Evolutionary conservation across 495 filamentous ascomycete species (phyloP).

Genomic region (Penicillium angulare): DNA sequence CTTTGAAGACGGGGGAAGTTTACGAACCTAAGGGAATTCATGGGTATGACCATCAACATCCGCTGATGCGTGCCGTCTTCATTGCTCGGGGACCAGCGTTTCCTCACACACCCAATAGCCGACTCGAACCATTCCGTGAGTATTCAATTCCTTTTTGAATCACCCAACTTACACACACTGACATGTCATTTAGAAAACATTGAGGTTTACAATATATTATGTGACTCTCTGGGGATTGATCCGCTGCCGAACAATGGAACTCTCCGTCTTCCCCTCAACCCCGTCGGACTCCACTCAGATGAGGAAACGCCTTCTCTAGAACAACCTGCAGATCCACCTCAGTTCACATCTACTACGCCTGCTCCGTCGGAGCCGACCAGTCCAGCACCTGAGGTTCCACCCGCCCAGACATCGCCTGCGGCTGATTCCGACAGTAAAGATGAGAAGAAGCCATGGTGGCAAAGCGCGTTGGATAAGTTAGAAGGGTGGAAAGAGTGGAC

Average conservation of each 20-base stretch:
- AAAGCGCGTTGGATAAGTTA: slow-evolving; percentile 33
- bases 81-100: slow-evolving; percentile 86
- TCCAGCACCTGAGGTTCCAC: slow-evolving; percentile 13
- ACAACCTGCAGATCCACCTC: slow-evolving; percentile 38
- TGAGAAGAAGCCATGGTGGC: slow-evolving; percentile 32
- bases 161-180: not conserved
- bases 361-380: slow-evolving; percentile 12
- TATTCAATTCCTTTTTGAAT: slow-evolving; percentile 6
- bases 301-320: slow-evolving; percentile 31
- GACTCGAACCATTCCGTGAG: slow-evolving; percentile 81
- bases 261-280: slow-evolving; percentile 69
- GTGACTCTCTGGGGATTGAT: slow-evolving; percentile 71
- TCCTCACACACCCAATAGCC: slow-evolving; percentile 77
- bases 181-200: slow-evolving; percentile 65
- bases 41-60: slow-evolving; percentile 87
- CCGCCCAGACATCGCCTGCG: slow-evolving; percentile 6
- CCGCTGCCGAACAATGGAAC: slow-evolving; percentile 85
- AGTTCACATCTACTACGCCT: slow-evolving; percentile 8
- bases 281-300: slow-evolving; percentile 67
- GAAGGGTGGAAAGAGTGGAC: slow-evolving; percentile 41
- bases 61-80: slow-evolving; percentile 91
- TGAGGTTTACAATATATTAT: slow-evolving; percentile 94
- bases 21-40: slow-evolving; percentile 82
- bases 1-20: slow-evolving; percentile 53
- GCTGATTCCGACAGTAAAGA: slow-evolving; percentile 21